phyloP scores from a whole-genome alignment of 2,329 filamentous ascomycete genomes.

The Colletotrichum simmondsii region DNA sequence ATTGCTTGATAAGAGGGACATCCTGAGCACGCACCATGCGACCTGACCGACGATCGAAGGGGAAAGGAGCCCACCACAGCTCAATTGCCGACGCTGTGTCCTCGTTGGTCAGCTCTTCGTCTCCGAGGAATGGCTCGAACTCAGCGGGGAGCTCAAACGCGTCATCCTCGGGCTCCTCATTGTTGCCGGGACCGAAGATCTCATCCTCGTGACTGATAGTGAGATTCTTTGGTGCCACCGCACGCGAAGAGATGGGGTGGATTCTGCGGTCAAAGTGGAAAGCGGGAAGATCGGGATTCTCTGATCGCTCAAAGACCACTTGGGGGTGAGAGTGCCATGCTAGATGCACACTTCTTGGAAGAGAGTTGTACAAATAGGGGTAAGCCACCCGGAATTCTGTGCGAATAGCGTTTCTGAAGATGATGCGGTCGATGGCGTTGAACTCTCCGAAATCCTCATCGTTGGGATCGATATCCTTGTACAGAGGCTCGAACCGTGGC shows the following conservation, averaged over 20 bases:
- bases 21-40: conserved; percentile 98
- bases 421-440: conserved; percentile 99
- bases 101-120: conserved; percentile 88
- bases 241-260: conserved; percentile 95
- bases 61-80: conserved; percentile 98
- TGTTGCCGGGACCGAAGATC: conserved; percentile 84
- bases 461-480: conserved; percentile 98
- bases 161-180: conserved; percentile 80
- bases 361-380: conserved; percentile 94
- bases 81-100: conserved; percentile 93
- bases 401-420: conserved; percentile 93
- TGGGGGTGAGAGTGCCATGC: conserved; percentile 96
- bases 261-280: conserved; percentile 99
- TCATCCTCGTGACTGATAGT: conserved; percentile 92
- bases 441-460: conserved; percentile 99
- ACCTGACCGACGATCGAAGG: conserved; percentile 93
- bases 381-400: conserved; percentile 97
- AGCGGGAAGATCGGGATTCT: conserved; percentile 89
- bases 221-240: conserved; percentile 94
- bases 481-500: conserved; percentile 94
- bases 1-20: conserved; percentile 96
- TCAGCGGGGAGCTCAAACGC: conserved; percentile 85
- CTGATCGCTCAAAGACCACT: conserved; percentile 87
- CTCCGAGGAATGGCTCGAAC: conserved; percentile 87
- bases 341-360: conserved; percentile 92